Conservation (phyloP, 2,329 filamentous ascomycete species). For the Erysiphe neolycopersici region DNA sequence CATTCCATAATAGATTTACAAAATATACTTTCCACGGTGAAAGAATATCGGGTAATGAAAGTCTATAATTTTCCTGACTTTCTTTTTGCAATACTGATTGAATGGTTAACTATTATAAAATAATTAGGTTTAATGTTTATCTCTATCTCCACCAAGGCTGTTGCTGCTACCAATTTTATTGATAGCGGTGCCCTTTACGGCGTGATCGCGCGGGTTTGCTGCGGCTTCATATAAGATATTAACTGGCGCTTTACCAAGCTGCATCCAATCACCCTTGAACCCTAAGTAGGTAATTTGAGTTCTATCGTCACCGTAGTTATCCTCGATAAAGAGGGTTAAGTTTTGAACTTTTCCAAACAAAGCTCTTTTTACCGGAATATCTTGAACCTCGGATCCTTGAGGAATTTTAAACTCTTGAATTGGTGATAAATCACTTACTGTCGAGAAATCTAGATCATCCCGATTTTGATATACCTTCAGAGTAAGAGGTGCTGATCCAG, state of each 20-base stretch:
- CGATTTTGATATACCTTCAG: conserved; percentile 74
- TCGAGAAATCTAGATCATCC: conserved; percentile 60
- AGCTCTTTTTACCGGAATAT: conserved; percentile 67
- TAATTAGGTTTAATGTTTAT: not conserved
- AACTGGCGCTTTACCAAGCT: conserved; percentile 52
- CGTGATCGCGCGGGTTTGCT: conserved; percentile 73
- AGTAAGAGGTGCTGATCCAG: conserved; percentile 46
- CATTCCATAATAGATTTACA: too few relatives aligned
- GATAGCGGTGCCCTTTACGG: conserved; percentile 27
- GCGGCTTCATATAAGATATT: conserved; percentile 86
- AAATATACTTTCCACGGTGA: too few relatives aligned
- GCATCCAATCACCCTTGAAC: conserved; percentile 88
- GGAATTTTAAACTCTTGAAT: conserved; percentile 56
- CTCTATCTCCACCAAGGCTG: conserved; percentile 19
- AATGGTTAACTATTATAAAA: not conserved
- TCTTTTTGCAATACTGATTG: too few relatives aligned
- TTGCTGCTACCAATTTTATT: conserved; percentile 28
- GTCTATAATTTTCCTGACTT: too few relatives aligned
- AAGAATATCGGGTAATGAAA: too few relatives aligned
- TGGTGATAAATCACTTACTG: conserved; percentile 39
- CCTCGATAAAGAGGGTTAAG: conserved; percentile 65
- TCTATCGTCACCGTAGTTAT: conserved; percentile 64
- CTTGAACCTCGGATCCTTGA: conserved; percentile 58
- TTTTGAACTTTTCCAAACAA: conserved; percentile 67
- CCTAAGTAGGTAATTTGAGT: conserved; percentile 61